Percentiles rank a stretch among this genome's conserved stretches.
phyloP scores from a whole-genome alignment of 2,329 filamentous ascomycete genomes.

The Furcasterigmium furcatum region DNA sequence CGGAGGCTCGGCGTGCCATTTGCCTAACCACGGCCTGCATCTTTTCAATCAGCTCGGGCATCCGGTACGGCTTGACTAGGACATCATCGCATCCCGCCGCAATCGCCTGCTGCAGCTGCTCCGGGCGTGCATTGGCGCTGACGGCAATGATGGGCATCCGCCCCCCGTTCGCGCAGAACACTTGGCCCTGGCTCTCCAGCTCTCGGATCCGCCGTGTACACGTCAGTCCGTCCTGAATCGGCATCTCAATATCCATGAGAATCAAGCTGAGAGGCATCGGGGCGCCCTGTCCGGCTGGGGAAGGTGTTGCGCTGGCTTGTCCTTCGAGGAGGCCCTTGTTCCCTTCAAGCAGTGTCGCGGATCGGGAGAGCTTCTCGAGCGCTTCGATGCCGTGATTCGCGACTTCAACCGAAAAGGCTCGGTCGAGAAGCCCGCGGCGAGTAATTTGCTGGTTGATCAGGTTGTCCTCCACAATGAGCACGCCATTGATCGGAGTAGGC shows the following conservation, averaged over 20 bases:
- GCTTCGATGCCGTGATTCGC: constrained; percentile 57
- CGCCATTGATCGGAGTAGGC: constrained; percentile 28
- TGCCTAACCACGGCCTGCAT: constrained; percentile 47
- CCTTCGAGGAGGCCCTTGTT: constrained; percentile 5
- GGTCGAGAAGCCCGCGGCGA: constrained; percentile 44
- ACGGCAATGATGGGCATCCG: constrained; percentile 62
- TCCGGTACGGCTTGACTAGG: constrained; percentile 69
- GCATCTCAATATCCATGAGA: constrained; percentile 78
- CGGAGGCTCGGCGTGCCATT: constrained; percentile 11
- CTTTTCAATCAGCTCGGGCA: constrained; percentile 57
- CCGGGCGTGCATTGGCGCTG: constrained; percentile 64
- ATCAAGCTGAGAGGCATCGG: constrained; percentile 44
- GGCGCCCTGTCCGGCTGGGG: constrained; percentile 10
- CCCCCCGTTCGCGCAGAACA: constrained; percentile 40
- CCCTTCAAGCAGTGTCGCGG: constrained; percentile 14
- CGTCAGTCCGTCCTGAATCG: constrained; percentile 66
- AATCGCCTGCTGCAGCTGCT: constrained; percentile 53
- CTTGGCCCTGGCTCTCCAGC: constrained; percentile 50
- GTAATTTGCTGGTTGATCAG: constrained; percentile 57
- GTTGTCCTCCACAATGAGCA: constrained; percentile 60
- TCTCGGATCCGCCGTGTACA: constrained; percentile 63
- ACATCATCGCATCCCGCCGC: constrained; percentile 59
- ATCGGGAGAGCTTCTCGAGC: constrained; percentile 40
- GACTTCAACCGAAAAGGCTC: constrained; percentile 47
- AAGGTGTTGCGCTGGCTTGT: background rate